Evolutionary conservation across 768 basidiomycete species (phyloP).

Genomic region (Porphyrellus cyaneotinctus): DNA sequence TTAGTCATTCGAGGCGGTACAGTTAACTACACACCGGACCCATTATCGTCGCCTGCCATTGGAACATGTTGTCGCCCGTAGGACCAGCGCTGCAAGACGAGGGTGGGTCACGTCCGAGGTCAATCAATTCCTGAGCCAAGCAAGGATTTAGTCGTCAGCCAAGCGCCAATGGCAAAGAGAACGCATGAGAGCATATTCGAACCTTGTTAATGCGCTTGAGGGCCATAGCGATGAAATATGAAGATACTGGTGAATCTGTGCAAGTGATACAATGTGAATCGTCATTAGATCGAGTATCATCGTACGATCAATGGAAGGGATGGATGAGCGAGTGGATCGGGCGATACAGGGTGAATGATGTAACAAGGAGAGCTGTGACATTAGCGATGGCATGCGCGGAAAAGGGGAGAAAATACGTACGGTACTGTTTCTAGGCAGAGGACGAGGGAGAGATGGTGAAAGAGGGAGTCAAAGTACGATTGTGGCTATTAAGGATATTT

Average conservation of each 20-base stretch:
- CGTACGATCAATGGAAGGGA: slow-evolving; percentile 34
- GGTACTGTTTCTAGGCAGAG: not conserved
- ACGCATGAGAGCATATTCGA: slow-evolving; percentile 3
- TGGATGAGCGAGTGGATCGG: not conserved
- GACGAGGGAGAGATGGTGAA: slow-evolving; percentile 23
- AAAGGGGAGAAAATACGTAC: slow-evolving; percentile 7
- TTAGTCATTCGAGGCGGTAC: slow-evolving; percentile 12
- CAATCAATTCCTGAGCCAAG: slow-evolving; percentile 82
- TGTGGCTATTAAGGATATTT: slow-evolving; percentile 37
- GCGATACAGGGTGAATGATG: not conserved
- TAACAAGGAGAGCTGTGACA: not conserved
- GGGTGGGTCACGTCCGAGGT: slow-evolving; percentile 99
- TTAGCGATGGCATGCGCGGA: not conserved
- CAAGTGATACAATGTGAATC: slow-evolving; percentile 14
- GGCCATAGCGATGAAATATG: slow-evolving; percentile 57
- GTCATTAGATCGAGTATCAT: slow-evolving; percentile 33
- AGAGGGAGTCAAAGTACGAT: slow-evolving; percentile 17
- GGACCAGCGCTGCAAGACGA: slow-evolving; percentile 99
- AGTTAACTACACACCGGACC: slow-evolving; percentile 72
- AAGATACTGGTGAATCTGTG: slow-evolving; percentile 16
- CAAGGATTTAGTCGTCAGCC: slow-evolving; percentile 4
- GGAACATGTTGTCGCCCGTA: slow-evolving; percentile 96
- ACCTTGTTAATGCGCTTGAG: slow-evolving; percentile 99
- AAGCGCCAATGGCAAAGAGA: slow-evolving; percentile 6
- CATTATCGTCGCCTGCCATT: slow-evolving; percentile 99